These are phyloP conservation scores for Cornus suecica DNA, from an alignment of 148 eudicot genomes.

Conservation along the genomic window DNA sequence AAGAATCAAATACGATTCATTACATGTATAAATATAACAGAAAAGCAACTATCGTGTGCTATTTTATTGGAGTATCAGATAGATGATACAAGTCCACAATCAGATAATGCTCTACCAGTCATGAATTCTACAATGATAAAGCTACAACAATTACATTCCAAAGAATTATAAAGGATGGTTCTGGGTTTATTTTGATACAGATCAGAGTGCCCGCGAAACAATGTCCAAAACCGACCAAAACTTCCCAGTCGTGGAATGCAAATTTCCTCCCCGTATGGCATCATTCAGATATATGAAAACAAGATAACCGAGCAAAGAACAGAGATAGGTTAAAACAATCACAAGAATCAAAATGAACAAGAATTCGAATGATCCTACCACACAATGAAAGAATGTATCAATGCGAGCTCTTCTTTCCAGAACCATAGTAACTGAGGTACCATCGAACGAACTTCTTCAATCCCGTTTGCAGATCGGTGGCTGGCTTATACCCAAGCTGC, in stretches of 20 bases:
- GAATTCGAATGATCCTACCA: conserved; percentile 33
- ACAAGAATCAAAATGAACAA: conserved; percentile 37
- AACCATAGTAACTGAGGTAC: conserved; percentile 62
- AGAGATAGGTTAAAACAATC: conserved; percentile 34
- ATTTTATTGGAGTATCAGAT: conserved; percentile 32
- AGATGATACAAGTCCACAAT: conserved; percentile 40
- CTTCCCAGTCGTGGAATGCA: conserved; percentile 25
- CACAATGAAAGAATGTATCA: conserved; percentile 30
- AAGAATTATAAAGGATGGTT: conserved; percentile 16
- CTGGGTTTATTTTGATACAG: conserved; percentile 33
- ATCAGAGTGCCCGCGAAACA: conserved; percentile 23
- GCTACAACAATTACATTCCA: conserved; percentile 48
- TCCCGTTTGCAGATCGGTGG: conserved; percentile 66
- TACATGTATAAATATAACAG: conserved; percentile 17
- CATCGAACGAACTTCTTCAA: conserved; percentile 80
- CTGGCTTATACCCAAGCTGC: conserved; percentile 70
- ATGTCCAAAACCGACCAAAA: conserved; percentile 31
- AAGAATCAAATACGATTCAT: not conserved
- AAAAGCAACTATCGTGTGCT: conserved; percentile 32
- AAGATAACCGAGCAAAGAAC: conserved; percentile 20
- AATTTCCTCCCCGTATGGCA: conserved; percentile 25
- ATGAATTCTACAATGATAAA: conserved; percentile 53
- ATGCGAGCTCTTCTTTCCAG: conserved; percentile 53
- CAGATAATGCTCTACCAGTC: conserved; percentile 28
- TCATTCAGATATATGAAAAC: conserved; percentile 20